phyloP scores from a whole-genome alignment of 2,329 filamentous ascomycete species.

The Grosmannia serpens region DNA sequence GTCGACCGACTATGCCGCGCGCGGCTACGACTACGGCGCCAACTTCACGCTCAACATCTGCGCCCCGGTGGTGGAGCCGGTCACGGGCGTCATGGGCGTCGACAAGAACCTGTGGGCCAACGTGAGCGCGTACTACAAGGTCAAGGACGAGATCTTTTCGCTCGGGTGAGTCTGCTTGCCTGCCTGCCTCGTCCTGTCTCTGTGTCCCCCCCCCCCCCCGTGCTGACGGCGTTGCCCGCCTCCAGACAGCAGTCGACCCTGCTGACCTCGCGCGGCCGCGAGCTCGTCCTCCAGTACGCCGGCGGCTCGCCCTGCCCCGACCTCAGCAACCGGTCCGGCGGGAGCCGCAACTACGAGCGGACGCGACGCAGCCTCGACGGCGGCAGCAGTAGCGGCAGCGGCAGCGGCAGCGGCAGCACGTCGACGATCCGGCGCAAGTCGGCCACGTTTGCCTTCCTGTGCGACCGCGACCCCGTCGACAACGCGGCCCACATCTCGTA shows the following conservation, averaged over 20 bases:
- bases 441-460: constrained; percentile 84
- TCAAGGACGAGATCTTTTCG: constrained; percentile 56
- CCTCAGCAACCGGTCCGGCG: constrained; percentile 19
- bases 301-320: constrained; percentile 63
- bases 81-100: constrained; percentile 53
- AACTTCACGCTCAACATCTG: constrained; percentile 84
- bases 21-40: constrained; percentile 64
- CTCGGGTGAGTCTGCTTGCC: constrained; percentile 48
- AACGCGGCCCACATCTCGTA: constrained; percentile 66
- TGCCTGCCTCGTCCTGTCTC: neutral
- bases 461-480: constrained; percentile 67
- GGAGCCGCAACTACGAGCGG: constrained; percentile 13
- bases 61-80: constrained; percentile 56
- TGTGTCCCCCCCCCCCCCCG: neutral
- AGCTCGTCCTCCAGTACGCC: constrained; percentile 66
- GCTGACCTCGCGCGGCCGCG: constrained; percentile 52
- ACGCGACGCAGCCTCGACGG: neutral
- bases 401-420: constrained; percentile 17
- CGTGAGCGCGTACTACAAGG: constrained; percentile 66
- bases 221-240: neutral
- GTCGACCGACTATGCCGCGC: constrained; percentile 47
- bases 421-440: constrained; percentile 50
- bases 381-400: neutral
- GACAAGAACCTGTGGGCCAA: constrained; percentile 53
- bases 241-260: constrained; percentile 42